Percentiles rank a stretch among this genome's conserved stretches.
Conservation (phyloP, 2,329 filamentous ascomycete genomes). For the Fusarium anguioides region DNA sequence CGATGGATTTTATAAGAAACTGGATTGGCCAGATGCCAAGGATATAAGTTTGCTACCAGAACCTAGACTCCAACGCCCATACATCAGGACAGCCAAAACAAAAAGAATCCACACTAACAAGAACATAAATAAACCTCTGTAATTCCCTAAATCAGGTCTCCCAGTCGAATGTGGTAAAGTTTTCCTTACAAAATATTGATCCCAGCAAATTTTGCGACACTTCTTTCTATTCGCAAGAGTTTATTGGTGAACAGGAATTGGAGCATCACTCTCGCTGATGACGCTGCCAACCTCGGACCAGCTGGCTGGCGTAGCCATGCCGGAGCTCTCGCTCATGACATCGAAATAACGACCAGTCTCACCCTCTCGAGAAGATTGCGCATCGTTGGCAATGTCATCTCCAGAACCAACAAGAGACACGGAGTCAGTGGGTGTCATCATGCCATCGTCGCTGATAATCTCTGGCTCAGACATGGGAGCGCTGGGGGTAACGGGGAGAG, state of each 20-base stretch:
- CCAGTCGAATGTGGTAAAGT: not conserved
- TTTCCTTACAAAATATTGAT: not conserved
- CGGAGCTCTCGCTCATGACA: constrained; percentile 69
- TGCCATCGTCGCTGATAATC: constrained; percentile 60
- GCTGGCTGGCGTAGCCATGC: constrained; percentile 68
- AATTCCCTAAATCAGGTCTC: not conserved
- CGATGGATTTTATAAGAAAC: constrained; percentile 21
- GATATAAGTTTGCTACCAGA: constrained; percentile 38
- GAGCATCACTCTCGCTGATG: constrained; percentile 65
- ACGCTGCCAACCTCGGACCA: constrained; percentile 75
- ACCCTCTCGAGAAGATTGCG: constrained; percentile 51
- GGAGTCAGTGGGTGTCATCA: constrained; percentile 69
- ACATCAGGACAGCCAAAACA: constrained; percentile 12
- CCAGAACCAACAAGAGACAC: constrained; percentile 64
- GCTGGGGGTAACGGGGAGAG: constrained; percentile 64
- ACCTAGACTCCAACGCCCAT: constrained; percentile 34
- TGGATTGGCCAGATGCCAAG: constrained; percentile 27
- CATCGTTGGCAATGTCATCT: constrained; percentile 60
- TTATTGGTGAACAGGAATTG: constrained; percentile 49
- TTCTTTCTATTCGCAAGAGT: not conserved
- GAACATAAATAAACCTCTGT: constrained; percentile 9
- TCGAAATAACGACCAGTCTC: constrained; percentile 59
- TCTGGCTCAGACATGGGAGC: constrained; percentile 64
- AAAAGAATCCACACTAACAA: constrained; percentile 1
- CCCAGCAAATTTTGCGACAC: not conserved